phyloP scores from a whole-genome alignment of 1,284 basidiomycete genomes.

The Irpex rosettiformis region DNA sequence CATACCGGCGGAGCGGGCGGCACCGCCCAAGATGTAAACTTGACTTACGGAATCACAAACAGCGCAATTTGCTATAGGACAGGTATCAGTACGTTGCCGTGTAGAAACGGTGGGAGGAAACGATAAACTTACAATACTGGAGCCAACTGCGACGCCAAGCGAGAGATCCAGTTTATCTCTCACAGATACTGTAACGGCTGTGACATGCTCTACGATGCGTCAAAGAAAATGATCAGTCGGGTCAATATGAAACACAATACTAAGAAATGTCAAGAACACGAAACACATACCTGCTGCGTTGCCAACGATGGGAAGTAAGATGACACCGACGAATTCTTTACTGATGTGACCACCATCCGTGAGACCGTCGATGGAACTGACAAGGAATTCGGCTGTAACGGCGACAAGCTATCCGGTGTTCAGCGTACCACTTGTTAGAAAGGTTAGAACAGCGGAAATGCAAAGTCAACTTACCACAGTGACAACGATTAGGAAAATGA shows the following conservation, averaged over 20 bases:
- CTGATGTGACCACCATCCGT: constrained; percentile 50
- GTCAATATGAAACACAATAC: neutral
- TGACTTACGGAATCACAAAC: constrained; percentile 69
- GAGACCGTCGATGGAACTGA: constrained; percentile 74
- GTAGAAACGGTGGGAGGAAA: neutral
- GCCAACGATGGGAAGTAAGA: constrained; percentile 85
- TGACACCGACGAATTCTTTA: constrained; percentile 82
- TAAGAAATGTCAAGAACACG: neutral
- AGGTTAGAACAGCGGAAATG: neutral
- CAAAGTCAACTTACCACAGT: constrained; percentile 53
- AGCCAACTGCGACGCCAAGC: constrained; percentile 85
- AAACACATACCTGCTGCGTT: constrained; percentile 66
- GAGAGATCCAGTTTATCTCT: constrained; percentile 66
- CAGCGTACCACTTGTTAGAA: neutral
- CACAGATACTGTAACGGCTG: constrained; percentile 84
- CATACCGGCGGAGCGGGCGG: neutral
- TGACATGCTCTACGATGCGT: constrained; percentile 65
- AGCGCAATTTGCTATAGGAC: constrained; percentile 77
- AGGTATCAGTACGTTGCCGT: too few relatives aligned
- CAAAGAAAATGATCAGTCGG: neutral
- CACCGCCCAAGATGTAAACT: constrained; percentile 23
- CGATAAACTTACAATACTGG: constrained; percentile 68
- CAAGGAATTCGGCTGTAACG: constrained; percentile 84
- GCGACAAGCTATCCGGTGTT: constrained; percentile 52
- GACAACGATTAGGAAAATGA: constrained; percentile 53